These are phyloP conservation scores for Oryza brachyantha DNA, from an alignment of 176 grass and related monocot species.

Conservation along the genomic window DNA sequence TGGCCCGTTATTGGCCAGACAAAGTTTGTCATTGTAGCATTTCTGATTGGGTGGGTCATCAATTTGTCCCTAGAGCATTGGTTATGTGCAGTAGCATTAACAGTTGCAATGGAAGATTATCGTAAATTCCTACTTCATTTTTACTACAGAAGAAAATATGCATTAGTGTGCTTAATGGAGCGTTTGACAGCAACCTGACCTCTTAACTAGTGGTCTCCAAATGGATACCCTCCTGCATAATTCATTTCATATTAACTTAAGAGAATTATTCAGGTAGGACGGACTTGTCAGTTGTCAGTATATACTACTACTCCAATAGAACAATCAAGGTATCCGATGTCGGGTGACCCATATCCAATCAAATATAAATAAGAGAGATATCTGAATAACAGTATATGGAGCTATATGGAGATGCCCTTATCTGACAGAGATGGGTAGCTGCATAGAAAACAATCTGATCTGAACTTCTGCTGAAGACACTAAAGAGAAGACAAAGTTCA, in stretches of 20 bases:
- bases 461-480: too few relatives aligned
- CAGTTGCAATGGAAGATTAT: neutral
- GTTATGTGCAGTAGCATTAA: neutral
- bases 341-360: neutral
- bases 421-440: neutral
- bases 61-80: neutral
- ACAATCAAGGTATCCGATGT: neutral
- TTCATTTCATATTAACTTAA: neutral
- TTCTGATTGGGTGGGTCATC: neutral
- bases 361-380: neutral
- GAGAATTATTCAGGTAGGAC: neutral
- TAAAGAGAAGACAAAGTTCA: neutral
- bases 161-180: neutral
- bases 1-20: neutral
- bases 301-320: neutral
- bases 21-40: neutral
- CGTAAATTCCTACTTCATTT: neutral
- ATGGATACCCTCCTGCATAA: neutral
- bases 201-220: neutral
- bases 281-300: conserved; percentile 7
- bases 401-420: neutral
- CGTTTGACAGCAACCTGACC: neutral
- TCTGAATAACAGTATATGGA: neutral
- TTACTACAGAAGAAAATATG: neutral
- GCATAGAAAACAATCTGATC: neutral